Conservation (phyloP, 139 green algal species). For the Chloropicon primus region DNA sequence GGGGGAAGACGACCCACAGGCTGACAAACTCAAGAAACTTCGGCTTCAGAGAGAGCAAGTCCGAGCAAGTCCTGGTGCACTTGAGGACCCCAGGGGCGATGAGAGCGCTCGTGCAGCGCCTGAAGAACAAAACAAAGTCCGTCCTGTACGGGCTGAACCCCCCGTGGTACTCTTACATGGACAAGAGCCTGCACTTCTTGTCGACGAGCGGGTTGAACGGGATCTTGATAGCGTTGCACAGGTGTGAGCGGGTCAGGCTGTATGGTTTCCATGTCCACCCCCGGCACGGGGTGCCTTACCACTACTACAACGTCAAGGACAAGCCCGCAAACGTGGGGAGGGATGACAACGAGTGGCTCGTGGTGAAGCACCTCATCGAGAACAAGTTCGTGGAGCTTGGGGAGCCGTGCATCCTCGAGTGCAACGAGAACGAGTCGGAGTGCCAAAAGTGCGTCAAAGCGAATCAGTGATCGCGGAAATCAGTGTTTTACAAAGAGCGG, state of each 20-base stretch:
- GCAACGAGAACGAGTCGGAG: conserved; percentile 3
- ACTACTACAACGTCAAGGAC: conserved; percentile 14
- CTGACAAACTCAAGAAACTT: conserved; percentile 16
- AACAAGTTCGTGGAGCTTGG: background rate
- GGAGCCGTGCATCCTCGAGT: conserved; percentile 12
- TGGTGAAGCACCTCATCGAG: conserved; percentile 11
- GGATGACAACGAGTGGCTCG: conserved; percentile 13
- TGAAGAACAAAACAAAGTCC: background rate
- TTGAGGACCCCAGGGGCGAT: conserved; percentile 2
- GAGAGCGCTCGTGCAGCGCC: background rate
- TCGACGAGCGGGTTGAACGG: conserved; percentile 13
- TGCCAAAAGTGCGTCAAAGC: conserved; percentile 3
- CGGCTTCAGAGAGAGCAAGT: conserved; percentile 10
- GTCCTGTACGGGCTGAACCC: conserved; percentile 8
- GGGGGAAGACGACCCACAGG: conserved; percentile 11
- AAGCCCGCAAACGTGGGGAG: conserved; percentile 6
- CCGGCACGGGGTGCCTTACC: conserved; percentile 12
- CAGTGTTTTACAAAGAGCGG: background rate
- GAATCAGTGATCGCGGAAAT: background rate
- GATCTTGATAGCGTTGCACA: conserved; percentile 12
- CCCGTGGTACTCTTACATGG: conserved; percentile 8
- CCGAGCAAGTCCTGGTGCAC: conserved; percentile 7
- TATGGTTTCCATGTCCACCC: conserved; percentile 14
- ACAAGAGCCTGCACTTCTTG: conserved; percentile 7
- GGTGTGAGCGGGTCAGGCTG: conserved; percentile 3